Percentiles rank a stretch among this genome's conserved stretches.
Evolutionary conservation across 2,329 filamentous ascomycete genomes (phyloP).

Genomic region (Phyllosticta citribraziliensis): DNA sequence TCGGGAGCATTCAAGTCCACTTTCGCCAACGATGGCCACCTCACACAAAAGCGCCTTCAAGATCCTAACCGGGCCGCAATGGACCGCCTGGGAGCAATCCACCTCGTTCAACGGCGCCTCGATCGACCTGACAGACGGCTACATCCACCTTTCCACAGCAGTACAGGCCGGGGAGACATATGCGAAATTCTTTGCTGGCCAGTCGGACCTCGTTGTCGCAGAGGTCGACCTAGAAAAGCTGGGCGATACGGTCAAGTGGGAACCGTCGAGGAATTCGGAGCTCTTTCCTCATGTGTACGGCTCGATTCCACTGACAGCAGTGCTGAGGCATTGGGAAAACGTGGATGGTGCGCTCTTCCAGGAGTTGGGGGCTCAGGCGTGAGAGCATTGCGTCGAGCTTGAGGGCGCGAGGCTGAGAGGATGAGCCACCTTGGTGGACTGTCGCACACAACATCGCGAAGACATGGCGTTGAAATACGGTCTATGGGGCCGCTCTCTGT

Average conservation of each 20-base stretch:
- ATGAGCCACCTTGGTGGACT: too few species aligned
- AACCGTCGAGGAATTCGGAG: conserved; percentile 6
- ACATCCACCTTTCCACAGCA: conserved; percentile 13
- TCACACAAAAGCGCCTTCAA: conserved; percentile 9
- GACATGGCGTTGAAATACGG: too few species aligned
- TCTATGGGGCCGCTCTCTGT: too few species aligned
- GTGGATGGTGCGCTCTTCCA: background rate
- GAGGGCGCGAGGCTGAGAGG: too few species aligned
- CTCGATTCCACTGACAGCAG: background rate
- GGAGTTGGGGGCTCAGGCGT: background rate
- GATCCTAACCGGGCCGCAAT: conserved; percentile 11
- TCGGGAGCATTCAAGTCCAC: background rate
- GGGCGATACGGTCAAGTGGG: conserved; percentile 12
- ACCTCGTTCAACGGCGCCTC: conserved; percentile 11
- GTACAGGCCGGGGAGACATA: conserved; percentile 11
- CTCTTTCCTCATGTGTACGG: conserved; percentile 13
- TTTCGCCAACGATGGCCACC: background rate
- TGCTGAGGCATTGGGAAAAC: background rate
- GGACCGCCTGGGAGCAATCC: conserved; percentile 2
- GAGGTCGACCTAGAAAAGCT: conserved; percentile 12
- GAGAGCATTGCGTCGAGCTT: background rate
- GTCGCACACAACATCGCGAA: too few species aligned
- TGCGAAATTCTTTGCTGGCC: conserved; percentile 10
- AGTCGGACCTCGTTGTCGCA: conserved; percentile 8
- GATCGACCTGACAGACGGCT: conserved; percentile 13